Base-by-base conservation (phyloP, 2,329 filamentous ascomycete genomes). In the Boeremia lycopersici region DNA sequence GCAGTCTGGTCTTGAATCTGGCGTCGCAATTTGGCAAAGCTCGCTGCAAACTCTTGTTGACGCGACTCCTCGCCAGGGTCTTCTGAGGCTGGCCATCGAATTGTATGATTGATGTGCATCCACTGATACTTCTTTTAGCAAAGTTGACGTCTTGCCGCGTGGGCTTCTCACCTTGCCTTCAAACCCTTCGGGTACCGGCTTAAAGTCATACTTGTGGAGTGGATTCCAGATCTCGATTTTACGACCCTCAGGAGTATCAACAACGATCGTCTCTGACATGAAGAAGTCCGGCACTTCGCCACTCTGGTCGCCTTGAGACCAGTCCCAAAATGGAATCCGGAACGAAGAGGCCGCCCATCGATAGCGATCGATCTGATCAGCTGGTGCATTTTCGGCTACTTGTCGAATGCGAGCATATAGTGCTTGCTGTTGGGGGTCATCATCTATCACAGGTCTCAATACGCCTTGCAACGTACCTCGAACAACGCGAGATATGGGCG, bases 401-500 rank as follows among this genome's bases (percentile, higher is more conserved):
- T 48, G 26, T 12, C 57, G 58, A 3, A 73, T 60, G 15, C 65
- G 56, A 3, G 54, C 53, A n/a, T 69, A 61, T 1, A 74, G 39
- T n/a, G 66, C 54, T 72, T 74, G 65, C 71, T 75, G 8, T 3
- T 7, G 2, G 6, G 7, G 5, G n/a, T 59, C 8, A 59, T 31
- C 3, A 9, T 9, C 11, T 40, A 38, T 34, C 9, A 54, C 7
- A 6, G 4, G 4, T n/a, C 12, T 17, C 28, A 3, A 19, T 7
- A 11, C 6, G 6, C 5, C 6, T 4, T 17, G 6, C 23, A 25
- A 43, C 68, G 43, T 62, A 84, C 83, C 76, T 89, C 81, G 58
- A 79, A 86, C 1, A 89, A 75, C 2, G 83, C 79, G 34, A 96
- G 77, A 72, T 95, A 96, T 0, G 91, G 89, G 19, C 91, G 83